Conservation (phyloP, 2,329 filamentous ascomycete genomes). For the Hymenotorrendiella dingleyae region DNA sequence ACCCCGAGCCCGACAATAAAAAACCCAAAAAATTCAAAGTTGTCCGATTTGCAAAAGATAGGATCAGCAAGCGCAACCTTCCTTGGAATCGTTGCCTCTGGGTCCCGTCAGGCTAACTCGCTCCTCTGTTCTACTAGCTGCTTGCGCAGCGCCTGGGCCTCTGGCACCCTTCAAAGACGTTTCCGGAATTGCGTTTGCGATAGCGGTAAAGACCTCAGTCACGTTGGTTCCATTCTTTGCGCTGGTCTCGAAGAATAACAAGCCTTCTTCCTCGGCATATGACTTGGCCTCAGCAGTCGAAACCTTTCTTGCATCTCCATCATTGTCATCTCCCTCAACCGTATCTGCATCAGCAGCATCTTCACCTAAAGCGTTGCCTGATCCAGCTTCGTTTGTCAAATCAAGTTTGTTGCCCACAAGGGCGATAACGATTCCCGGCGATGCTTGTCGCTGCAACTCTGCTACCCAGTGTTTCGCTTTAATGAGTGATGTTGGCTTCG, state of each 20-base stretch:
- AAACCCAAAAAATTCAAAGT: slow-evolving; percentile 8
- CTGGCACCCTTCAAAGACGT: slow-evolving; percentile 87
- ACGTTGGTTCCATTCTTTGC: slow-evolving; percentile 96
- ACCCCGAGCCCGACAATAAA: slow-evolving; percentile 13
- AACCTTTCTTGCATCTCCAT: slow-evolving; percentile 78
- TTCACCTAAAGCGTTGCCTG: slow-evolving; percentile 44
- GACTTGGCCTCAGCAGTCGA: slow-evolving; percentile 84
- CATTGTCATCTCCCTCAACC: slow-evolving; percentile 51
- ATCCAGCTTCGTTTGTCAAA: slow-evolving; percentile 59
- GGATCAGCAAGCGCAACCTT: slow-evolving; percentile 78
- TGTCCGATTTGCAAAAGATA: slow-evolving; percentile 10
- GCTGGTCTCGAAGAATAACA: slow-evolving; percentile 97
- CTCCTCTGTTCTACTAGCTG: slow-evolving; percentile 55
- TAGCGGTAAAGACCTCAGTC: slow-evolving; percentile 92
- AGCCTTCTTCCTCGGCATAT: slow-evolving; percentile 89
- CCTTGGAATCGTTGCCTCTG: slow-evolving; percentile 71
- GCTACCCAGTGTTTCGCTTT: slow-evolving; percentile 99
- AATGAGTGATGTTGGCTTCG: slow-evolving; percentile 87
- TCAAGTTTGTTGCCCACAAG: slow-evolving; percentile 97
- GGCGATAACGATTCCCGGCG: slow-evolving; percentile 92
- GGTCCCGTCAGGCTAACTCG: slow-evolving; percentile 78
- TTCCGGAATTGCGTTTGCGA: slow-evolving; percentile 96
- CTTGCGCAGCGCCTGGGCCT: slow-evolving; percentile 56
- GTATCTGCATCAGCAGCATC: slow-evolving; percentile 39
- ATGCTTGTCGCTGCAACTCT: slow-evolving; percentile 92